Evolutionary conservation across 108 stramenopile species (phyloP).

Genomic region (Nitzschia inconspicua): DNA sequence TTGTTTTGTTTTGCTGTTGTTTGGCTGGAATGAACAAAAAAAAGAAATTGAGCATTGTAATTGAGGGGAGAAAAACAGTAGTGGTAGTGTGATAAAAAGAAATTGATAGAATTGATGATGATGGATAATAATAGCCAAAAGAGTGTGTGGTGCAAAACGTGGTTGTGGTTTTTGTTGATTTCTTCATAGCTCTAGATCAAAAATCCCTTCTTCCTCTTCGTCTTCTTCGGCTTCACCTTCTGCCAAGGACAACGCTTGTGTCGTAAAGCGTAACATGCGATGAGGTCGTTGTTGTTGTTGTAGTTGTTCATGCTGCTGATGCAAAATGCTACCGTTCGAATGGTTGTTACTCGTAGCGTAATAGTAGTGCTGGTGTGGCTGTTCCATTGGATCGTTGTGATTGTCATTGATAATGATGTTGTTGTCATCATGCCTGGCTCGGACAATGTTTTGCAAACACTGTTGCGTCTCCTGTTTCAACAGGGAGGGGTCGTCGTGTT

Average conservation of each 20-base stretch:
- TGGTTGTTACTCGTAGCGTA: background rate
- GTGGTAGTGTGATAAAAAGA: too few relatives aligned
- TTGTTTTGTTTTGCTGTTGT: too few relatives aligned
- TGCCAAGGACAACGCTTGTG: background rate
- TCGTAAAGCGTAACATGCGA: background rate
- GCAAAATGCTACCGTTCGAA: background rate
- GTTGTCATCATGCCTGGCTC: slow-evolving; percentile 13
- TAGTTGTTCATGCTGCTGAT: background rate
- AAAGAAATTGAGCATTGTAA: too few relatives aligned
- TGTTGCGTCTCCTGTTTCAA: slow-evolving; percentile 8
- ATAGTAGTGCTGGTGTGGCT: background rate
- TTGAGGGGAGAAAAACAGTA: too few relatives aligned
- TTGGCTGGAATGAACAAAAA: too few relatives aligned
- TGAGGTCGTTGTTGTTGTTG: background rate
- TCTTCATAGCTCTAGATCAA: slow-evolving; percentile 31
- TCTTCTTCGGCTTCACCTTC: background rate
- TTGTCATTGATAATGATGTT: background rate
- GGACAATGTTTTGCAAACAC: slow-evolving; percentile 17
- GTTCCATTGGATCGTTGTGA: background rate
- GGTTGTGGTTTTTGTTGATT: background rate
- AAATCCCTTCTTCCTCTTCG: slow-evolving; percentile 14
- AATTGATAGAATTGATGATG: too few relatives aligned
- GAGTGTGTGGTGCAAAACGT: background rate
- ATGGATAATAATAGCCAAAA: too few relatives aligned
- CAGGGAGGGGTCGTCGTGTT: slow-evolving; percentile 10